phyloP scores from a whole-genome alignment of 2,329 filamentous ascomycete species.

The Diplodia intermedia region DNA sequence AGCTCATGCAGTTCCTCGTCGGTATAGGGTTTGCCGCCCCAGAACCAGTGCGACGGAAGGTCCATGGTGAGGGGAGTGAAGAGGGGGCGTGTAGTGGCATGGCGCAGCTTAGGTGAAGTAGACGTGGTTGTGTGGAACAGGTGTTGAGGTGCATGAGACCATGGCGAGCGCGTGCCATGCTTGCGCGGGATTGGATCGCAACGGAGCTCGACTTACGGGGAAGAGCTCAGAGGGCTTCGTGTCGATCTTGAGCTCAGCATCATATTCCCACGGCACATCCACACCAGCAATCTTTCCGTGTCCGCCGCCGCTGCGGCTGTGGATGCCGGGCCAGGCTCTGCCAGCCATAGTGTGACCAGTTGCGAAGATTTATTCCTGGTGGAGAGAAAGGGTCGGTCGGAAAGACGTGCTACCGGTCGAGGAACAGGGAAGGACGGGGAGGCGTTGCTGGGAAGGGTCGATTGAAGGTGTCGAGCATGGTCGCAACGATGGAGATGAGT shows the following conservation, averaged over 20 bases:
- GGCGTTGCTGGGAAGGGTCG: not conserved
- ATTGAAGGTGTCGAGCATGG: conserved; percentile 6
- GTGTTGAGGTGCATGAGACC: not conserved
- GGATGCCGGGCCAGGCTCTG: conserved; percentile 39
- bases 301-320: conserved; percentile 41
- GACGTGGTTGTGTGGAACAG: not conserved
- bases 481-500: not conserved
- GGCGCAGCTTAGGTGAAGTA: not conserved
- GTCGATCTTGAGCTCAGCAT: conserved; percentile 47
- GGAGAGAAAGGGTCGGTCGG: not conserved
- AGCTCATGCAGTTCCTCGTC: not conserved
- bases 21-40: not conserved
- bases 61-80: not conserved
- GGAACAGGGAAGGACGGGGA: not conserved
- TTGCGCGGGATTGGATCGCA: not conserved
- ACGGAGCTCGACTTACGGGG: conserved; percentile 43
- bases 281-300: conserved; percentile 52
- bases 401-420: conserved; percentile 5
- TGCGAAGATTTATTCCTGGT: not conserved
- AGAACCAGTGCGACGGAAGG: not conserved
- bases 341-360: conserved; percentile 34
- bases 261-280: conserved; percentile 52
- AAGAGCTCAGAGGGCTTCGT: conserved; percentile 51
- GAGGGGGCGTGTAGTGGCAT: not conserved
- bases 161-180: conserved; percentile 23